phyloP scores from a whole-genome alignment of 768 basidiomycete genomes.

The Cyclocybe aegerita region DNA sequence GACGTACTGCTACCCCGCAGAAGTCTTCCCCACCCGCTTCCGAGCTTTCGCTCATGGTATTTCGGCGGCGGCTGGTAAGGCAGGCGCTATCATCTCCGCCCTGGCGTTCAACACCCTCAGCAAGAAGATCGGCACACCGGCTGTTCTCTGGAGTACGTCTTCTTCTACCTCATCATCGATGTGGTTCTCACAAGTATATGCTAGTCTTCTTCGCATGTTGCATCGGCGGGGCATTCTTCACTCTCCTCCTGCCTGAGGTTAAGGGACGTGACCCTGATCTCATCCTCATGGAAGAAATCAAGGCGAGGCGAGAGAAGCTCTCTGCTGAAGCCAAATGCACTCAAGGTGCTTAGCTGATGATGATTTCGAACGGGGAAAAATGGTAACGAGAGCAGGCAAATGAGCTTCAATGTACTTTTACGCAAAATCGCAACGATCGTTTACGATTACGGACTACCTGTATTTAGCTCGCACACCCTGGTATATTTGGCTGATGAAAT shows the following conservation, averaged over 20 bases:
- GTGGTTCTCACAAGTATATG: background rate
- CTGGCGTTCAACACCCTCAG: conserved; percentile 70
- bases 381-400: too few relatives aligned
- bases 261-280: conserved; percentile 38
- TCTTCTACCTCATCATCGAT: background rate
- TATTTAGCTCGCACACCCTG: too few relatives aligned
- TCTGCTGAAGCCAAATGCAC: background rate
- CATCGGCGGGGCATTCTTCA: conserved; percentile 50
- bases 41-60: conserved; percentile 74
- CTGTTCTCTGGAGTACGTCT: conserved; percentile 69
- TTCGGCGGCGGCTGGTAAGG: conserved; percentile 72
- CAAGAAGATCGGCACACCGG: conserved; percentile 59
- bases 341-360: too few relatives aligned
- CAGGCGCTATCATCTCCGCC: conserved; percentile 75
- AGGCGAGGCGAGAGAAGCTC: conserved; percentile 5
- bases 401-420: too few relatives aligned
- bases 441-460: too few relatives aligned
- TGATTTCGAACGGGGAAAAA: too few relatives aligned
- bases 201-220: conserved; percentile 69
- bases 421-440: too few relatives aligned
- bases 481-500: too few relatives aligned
- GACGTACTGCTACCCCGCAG: conserved; percentile 38
- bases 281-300: conserved; percentile 34
- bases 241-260: conserved; percentile 39
- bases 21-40: conserved; percentile 60